Percentiles rank a stretch among this genome's conserved stretches.
phyloP scores from a whole-genome alignment of 495 filamentous ascomycete genomes.

The Penicillium samsonianum region DNA sequence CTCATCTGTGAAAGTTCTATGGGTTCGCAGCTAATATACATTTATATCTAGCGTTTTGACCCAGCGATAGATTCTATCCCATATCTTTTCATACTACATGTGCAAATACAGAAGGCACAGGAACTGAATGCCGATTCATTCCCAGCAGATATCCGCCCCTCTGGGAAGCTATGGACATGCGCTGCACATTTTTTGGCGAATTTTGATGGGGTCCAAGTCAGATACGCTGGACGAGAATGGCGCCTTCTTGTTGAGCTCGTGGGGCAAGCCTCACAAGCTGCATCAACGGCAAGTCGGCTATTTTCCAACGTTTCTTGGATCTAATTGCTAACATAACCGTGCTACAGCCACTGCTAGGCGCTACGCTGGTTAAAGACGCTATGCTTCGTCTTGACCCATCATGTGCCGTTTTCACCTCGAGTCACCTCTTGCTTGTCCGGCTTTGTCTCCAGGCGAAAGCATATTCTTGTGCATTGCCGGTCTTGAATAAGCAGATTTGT shows the following conservation, averaged over 20 bases:
- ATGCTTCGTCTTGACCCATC: constrained; percentile 73
- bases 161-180: constrained; percentile 49
- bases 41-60: constrained; percentile 37
- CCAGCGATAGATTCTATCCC: constrained; percentile 45
- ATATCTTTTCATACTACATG: constrained; percentile 43
- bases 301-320: background rate
- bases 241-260: constrained; percentile 52
- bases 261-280: constrained; percentile 39
- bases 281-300: constrained; percentile 42
- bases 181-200: constrained; percentile 47
- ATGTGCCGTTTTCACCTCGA: constrained; percentile 67
- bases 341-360: constrained; percentile 57
- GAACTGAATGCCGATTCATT: constrained; percentile 22
- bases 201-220: constrained; percentile 61
- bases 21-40: background rate
- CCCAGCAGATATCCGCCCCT: constrained; percentile 32
- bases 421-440: constrained; percentile 61
- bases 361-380: constrained; percentile 61
- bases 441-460: constrained; percentile 58
- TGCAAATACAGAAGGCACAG: constrained; percentile 34
- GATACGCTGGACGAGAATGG: constrained; percentile 59
- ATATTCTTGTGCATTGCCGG: constrained; percentile 58
- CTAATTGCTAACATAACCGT: constrained; percentile 17
- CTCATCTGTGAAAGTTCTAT: background rate
- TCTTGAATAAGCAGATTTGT: constrained; percentile 68